phyloP scores from a whole-genome alignment of 2,329 filamentous ascomycete genomes.

The Diaporthe citrichinensis region DNA sequence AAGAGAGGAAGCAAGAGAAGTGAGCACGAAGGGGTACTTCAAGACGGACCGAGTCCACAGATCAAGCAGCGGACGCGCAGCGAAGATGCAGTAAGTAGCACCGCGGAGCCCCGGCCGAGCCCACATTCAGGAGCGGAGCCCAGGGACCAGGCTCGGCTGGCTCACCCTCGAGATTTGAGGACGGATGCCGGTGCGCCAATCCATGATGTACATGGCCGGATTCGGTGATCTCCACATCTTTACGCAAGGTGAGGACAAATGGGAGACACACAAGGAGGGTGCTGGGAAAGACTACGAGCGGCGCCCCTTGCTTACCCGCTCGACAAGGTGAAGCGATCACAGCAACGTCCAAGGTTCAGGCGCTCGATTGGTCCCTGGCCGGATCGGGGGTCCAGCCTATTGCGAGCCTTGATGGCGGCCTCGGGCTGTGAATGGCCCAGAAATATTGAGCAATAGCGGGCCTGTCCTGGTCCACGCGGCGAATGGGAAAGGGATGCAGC shows the following conservation, averaged over 20 bases:
- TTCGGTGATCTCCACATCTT: slow-evolving; percentile 16
- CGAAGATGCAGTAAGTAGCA: slow-evolving; percentile 20
- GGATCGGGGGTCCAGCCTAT: slow-evolving; percentile 39
- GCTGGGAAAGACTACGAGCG: slow-evolving; percentile 20
- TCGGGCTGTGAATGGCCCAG: slow-evolving; percentile 34
- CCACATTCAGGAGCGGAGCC: slow-evolving; percentile 27
- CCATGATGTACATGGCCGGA: slow-evolving; percentile 30
- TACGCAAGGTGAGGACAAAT: slow-evolving; percentile 36
- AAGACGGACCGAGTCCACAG: slow-evolving; percentile 2
- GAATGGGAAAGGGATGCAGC: slow-evolving; percentile 29
- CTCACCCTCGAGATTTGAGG: slow-evolving; percentile 6
- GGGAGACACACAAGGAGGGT: slow-evolving; percentile 26
- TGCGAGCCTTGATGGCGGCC: slow-evolving; percentile 19
- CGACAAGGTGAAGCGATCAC: slow-evolving; percentile 35
- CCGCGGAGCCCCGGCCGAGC: slow-evolving; percentile 19
- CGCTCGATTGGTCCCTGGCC: slow-evolving; percentile 39
- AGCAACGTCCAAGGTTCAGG: slow-evolving; percentile 24
- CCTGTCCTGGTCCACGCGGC: slow-evolving; percentile 16
- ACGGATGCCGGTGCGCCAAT: slow-evolving; percentile 17
- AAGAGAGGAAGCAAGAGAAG: neutral
- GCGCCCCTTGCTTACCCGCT: slow-evolving; percentile 35
- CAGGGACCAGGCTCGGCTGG: slow-evolving; percentile 29
- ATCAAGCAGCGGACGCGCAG: slow-evolving; percentile 31
- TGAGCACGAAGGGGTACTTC: slow-evolving; percentile 10
- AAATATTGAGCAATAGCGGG: neutral